Base-by-base conservation (phyloP, 2,329 filamentous ascomycete species). In the Rasamsonia emersonii region DNA sequence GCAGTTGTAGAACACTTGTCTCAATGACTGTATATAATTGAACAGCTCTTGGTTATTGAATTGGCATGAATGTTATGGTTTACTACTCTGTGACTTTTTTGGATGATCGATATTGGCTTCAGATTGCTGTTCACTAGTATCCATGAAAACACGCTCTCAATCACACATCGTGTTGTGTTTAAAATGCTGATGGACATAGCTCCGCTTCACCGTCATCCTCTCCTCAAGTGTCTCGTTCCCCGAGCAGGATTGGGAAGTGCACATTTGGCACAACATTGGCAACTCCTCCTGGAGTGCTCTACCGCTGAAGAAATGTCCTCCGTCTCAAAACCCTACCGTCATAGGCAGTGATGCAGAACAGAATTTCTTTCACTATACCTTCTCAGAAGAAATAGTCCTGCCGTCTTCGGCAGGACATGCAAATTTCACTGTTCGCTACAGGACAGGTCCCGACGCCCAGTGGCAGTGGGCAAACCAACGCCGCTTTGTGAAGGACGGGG, bases 221-320 rank as follows among this genome's bases (percentile, higher is more conserved):
- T 78, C 88, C 44, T 73, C 79, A 24, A 73, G 74, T 24, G 57
- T 54, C 14, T 64, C 64, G 20, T 70, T 70, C 28, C 65, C 67
- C 5, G 60, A 71, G 10, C 64, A 75, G 39, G 48, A 67, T 13
- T 91, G 83, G 79, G 72, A 91, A 45, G 73, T 86, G 18, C 73
- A 74, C 10, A 58, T 93, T 5, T 93, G 86, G 84, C 75, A 84
- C 40, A 77, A 81, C 44, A 71, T 73, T 31, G 65, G 54, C 9
- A 67, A 43, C 66, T 71, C 76, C 39, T 59, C 58, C 62, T 88
- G 67, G 72, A 62, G 50, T 4, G 71, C 79, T 14, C 63, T 74
- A 11, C 60, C 62, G 16, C 61, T 91, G 3, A 65, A 74, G 32
- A 46, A 54, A 18, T 52, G 51, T 4, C 33, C 40, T 4, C 35